Evolutionary conservation across 257 asterid genomes (phyloP).

Genomic region (Datura wrightii): DNA sequence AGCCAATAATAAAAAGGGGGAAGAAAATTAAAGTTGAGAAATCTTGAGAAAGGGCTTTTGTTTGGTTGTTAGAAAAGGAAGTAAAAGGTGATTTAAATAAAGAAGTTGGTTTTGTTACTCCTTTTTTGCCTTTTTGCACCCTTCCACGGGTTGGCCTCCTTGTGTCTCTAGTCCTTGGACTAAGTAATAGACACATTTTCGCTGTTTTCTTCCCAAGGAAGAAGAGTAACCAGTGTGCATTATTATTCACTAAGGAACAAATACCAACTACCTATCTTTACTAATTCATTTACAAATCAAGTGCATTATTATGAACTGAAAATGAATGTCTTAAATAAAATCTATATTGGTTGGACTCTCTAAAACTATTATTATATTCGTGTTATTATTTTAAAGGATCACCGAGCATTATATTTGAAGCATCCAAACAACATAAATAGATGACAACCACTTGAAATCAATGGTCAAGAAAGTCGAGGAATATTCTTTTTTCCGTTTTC

Average conservation of each 20-base stretch:
- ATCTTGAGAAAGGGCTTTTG: not conserved
- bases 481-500: not conserved
- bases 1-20: not conserved
- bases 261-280: not conserved
- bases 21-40: not conserved
- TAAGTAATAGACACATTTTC: not conserved
- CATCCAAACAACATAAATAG: too few species aligned
- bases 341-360: too few species aligned
- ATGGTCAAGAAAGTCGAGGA: not conserved
- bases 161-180: not conserved
- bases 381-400: too few species aligned
- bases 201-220: not conserved
- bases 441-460: not conserved
- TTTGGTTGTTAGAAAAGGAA: slow-evolving; percentile 24
- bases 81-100: not conserved
- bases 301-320: not conserved
- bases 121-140: not conserved
- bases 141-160: slow-evolving; percentile 22
- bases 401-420: too few species aligned
- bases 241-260: not conserved
- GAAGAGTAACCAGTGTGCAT: not conserved
- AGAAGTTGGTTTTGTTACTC: not conserved
- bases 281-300: not conserved
- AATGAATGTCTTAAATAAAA: not conserved
- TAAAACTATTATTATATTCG: too few species aligned